Evolutionary conservation across 2,329 filamentous ascomycete genomes (phyloP), one percentile per base, ranked within the genome.

Genomic region (Aspergillus fischeri): DNA sequence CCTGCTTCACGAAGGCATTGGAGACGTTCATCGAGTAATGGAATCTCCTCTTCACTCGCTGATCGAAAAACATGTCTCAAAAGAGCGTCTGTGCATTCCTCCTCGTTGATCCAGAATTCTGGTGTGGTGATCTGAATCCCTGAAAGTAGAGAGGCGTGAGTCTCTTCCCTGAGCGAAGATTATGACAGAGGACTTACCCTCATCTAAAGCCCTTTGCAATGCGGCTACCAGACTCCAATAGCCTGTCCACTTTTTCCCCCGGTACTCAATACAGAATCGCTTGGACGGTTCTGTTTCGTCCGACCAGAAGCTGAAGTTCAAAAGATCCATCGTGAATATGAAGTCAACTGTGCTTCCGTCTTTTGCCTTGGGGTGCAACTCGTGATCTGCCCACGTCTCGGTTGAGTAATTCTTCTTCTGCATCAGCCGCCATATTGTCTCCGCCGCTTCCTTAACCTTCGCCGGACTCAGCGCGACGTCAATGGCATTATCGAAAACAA

Each of bases 231-330:
- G 77, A 72, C 92, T 96, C 87, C 90, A 96, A 74, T 99, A 99
- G 3, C 94, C 94, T 0, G 92, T 97, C 91, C 92, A 97, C 56
- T 76, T 85, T 73, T 85, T 87, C 28, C 86, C 92, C 49, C 83
- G 83, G 74, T 97, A 97, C 56, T 90, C 87, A 45, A 99, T 83
- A 9, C 89, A 83, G 73, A 93, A 99, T 10, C 91, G 82, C 66
- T 93, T 86, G 27, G 63, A 60, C 4, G 86, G 81, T 10, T 89
- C 86, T 2, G 73, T 68, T 58, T 81, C 75, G 53, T 90, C 87
- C 14, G 91, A 95, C 94, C 94, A 99, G 73, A 99, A 99, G 24
- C 88, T 95, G 71, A 97, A 99, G 72, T 99, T 99, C 52, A 99
- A 78, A 28, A 99, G 75, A 72, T 99, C 94, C 91, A 99, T 96